Evolutionary conservation across 805 yeast species (phyloP), one percentile per base, ranked within the genome.

Genomic region (Tetrapisispora phaffii): DNA sequence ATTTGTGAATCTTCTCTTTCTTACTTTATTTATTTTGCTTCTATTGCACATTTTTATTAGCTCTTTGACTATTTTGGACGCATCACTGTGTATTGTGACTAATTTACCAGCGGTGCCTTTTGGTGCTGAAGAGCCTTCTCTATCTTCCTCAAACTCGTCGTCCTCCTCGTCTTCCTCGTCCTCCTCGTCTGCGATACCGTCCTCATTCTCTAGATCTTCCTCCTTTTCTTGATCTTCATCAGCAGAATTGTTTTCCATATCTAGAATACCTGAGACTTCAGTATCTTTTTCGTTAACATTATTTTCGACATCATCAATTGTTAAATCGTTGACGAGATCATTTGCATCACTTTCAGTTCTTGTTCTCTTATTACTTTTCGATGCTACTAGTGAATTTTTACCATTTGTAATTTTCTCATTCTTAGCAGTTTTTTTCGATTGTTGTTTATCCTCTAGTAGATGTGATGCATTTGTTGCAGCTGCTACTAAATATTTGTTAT

Each of bases 1-100:
- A 42, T 59, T 62, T 2, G 65, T 60, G 44, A 59, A 61, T 40
- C 59, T 56, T 45, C 67, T 59, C 47, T 63, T 63, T 47, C 58
- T 62, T 16, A 50, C 53, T 45, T 57, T 59, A 39, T 50, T 59
- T 21, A 49, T 49, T 39, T 53, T 53, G 44, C 55, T 60, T 44
- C 59, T 62, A 31, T 56, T 56, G 36, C 54, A 53, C 60, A 60
- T 54, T 45, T 57, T 56, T 13, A 53, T 50, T 43, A 62, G 46
- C 41, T 62, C 67, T 24, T 56, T 52, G 10, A 54, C 49, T 26
- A 62, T 62, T 31, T 49, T 52, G 8, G 58, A 35, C 37, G 50
- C 54, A 19, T 58, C 62, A 36, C 63, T 57, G 20, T 57, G 50
- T 34, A 60, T 29, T 7, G 54, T 59, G 4, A 60, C 49, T 9